A percentile compares a stretch with the other conserved stretches of the same genome.
phyloP scores from a whole-genome alignment of 495 filamentous ascomycete species.

The Glarea lozoyensis region DNA sequence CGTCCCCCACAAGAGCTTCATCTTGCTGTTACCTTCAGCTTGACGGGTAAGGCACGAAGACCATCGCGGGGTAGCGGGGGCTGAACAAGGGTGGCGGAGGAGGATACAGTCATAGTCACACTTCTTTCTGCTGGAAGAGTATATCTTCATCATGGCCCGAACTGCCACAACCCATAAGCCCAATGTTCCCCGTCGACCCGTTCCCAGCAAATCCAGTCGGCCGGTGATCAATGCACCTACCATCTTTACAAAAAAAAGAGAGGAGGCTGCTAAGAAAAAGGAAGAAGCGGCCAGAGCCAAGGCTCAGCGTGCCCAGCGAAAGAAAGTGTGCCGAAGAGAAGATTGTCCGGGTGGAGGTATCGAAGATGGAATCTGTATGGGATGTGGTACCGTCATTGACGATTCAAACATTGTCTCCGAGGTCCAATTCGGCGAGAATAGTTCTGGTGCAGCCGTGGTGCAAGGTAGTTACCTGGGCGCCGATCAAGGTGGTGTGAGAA shows the following conservation, averaged over 20 bases:
- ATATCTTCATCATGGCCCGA: no score
- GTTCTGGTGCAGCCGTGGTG: constrained; percentile 77
- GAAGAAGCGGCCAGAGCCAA: constrained; percentile 2
- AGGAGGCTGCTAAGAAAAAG: not conserved
- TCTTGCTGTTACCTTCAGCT: not conserved
- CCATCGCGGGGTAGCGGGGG: constrained; percentile 10
- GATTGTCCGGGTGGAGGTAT: constrained; percentile 30
- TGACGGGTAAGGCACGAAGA: not conserved
- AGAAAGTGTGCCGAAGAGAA: constrained; percentile 26
- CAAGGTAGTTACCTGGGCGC: constrained; percentile 82
- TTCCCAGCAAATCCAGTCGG: constrained; percentile 10
- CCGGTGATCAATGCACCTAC: constrained; percentile 12
- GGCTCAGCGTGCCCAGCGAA: constrained; percentile 1
- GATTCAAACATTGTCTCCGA: constrained; percentile 86
- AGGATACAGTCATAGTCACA: no score
- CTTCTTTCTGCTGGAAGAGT: no score
- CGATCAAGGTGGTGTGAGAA: constrained; percentile 51
- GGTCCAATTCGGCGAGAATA: constrained; percentile 77
- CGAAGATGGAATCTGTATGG: constrained; percentile 57
- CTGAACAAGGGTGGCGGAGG: no score
- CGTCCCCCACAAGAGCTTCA: constrained; percentile 6
- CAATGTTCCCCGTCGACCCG: constrained; percentile 2
- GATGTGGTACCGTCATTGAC: constrained; percentile 73
- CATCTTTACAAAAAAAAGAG: constrained; percentile 6
- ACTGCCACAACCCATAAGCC: not conserved